phyloP scores from a whole-genome alignment of 2,329 filamentous ascomycete genomes.

The Rutstroemia sydowiana region DNA sequence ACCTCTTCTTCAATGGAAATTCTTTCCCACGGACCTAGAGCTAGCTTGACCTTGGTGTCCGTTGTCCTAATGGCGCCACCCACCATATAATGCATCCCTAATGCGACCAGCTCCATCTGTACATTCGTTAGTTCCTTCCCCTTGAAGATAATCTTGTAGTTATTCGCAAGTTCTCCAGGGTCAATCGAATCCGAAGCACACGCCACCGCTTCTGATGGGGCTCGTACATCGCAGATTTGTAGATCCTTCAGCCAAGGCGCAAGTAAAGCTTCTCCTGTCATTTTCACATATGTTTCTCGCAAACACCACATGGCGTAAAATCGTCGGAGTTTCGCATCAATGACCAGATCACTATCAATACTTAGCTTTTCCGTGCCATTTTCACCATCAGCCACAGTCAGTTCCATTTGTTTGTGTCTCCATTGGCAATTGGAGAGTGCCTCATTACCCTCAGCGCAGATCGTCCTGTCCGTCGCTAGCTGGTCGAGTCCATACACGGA shows the following conservation, averaged over 20 bases:
- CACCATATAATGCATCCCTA: constrained; percentile 28
- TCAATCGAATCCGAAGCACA: constrained; percentile 15
- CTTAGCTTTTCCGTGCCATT: constrained; percentile 16
- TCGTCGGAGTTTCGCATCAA: constrained; percentile 55
- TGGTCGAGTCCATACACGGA: constrained; percentile 16
- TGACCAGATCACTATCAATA: constrained; percentile 31
- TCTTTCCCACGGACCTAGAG: constrained; percentile 14
- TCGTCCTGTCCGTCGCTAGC: not conserved
- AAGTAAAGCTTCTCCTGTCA: constrained; percentile 70
- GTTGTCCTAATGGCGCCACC: constrained; percentile 19
- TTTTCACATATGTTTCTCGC: constrained; percentile 76
- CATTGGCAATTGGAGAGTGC: constrained; percentile 23
- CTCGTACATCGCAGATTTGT: constrained; percentile 55
- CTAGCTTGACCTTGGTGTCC: constrained; percentile 5
- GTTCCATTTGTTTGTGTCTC: constrained; percentile 15
- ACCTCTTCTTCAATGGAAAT: constrained; percentile 24
- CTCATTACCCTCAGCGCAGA: constrained; percentile 16
- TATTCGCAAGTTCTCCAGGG: constrained; percentile 15
- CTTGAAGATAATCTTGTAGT: constrained; percentile 24
- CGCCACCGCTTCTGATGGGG: constrained; percentile 13
- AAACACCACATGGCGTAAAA: constrained; percentile 77
- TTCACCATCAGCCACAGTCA: constrained; percentile 12
- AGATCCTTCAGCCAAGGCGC: constrained; percentile 65
- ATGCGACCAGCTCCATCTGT: constrained; percentile 23
- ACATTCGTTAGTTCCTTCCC: constrained; percentile 23